Evolutionary conservation across 192 early-diverging fungal species (phyloP), one percentile per base, ranked within the genome.

Genomic region (Globomyces pollinis-pini): DNA sequence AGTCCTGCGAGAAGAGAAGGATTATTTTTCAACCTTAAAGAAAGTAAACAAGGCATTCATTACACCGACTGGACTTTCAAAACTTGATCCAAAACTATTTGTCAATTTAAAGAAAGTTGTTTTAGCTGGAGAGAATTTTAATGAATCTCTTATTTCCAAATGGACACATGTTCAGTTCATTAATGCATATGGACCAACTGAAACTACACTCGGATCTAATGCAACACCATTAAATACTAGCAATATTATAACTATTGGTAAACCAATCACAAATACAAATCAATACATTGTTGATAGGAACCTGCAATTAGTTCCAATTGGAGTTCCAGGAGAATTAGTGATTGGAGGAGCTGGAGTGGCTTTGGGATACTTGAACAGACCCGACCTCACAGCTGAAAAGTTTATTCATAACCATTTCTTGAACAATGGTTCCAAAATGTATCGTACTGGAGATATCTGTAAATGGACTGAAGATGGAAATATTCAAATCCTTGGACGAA

Each of bases 301-400:
- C 7, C 9, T 57, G 32, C 7, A 41, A 3, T 29, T 50, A 29
- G 38, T 64, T 13, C 61, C 60, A 0, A 12, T 45, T 20, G 66
- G 66, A 33, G 18, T 29, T 2, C 29, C 44, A 4, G 76, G 76
- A 1, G 76, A 78, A 32, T 39, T 78, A 4, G 62, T 26, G 21
- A 67, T 78, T 6, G 66, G 62, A 6, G 76, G 76, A 2, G 28
- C 34, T 16, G 54, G 68, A 13, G 73, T 78, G 18, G 49, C 62
- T 4, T 29, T 32, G 2, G 76, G 75, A 13, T 78, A 78, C 47
- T 18, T 78, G 2, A 76, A 74, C 43, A 58, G 69, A n/a, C 60
- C 60, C 9, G 72, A 72, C 24, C 36, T 73, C 12, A 79, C 61
- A n/a, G 39, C 23, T 13, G 32, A 53, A 30, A 54, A 50, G 21